phyloP scores from a whole-genome alignment of 2,329 filamentous ascomycete species.

The Macrophomina tecta region DNA sequence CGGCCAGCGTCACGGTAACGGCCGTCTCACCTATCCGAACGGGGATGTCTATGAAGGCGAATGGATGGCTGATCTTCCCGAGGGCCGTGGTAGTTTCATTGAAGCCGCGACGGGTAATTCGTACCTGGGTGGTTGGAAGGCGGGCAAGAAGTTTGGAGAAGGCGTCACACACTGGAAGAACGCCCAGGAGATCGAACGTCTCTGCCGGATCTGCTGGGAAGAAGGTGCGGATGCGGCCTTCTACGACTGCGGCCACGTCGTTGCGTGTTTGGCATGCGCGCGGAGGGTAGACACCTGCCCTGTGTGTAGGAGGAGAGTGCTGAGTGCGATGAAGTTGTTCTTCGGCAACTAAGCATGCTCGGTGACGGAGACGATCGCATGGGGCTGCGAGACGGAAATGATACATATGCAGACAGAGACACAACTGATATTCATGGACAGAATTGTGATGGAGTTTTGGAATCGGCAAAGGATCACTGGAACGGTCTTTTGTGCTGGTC shows the following conservation, averaged over 20 bases:
- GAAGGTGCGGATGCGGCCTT: slow-evolving; percentile 65
- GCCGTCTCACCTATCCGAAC: slow-evolving; percentile 67
- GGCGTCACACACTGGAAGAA: slow-evolving; percentile 68
- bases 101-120: slow-evolving; percentile 65
- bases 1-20: slow-evolving; percentile 60
- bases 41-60: slow-evolving; percentile 66
- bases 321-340: slow-evolving; percentile 64
- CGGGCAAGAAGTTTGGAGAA: slow-evolving; percentile 65
- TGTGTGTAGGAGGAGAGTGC: slow-evolving; percentile 64
- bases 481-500: background rate
- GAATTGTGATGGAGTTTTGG: slow-evolving; percentile 8
- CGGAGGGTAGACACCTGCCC: slow-evolving; percentile 65
- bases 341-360: slow-evolving; percentile 34
- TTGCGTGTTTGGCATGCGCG: slow-evolving; percentile 66
- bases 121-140: slow-evolving; percentile 66
- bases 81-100: slow-evolving; percentile 64
- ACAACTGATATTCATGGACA: background rate
- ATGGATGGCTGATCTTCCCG: slow-evolving; percentile 68
- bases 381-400: background rate
- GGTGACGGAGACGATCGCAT: background rate
- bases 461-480: background rate
- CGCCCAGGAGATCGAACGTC: slow-evolving; percentile 64
- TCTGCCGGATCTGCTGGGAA: slow-evolving; percentile 69
- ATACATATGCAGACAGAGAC: background rate
- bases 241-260: slow-evolving; percentile 68